Base-by-base conservation (phyloP, 1,284 basidiomycete genomes). In the Sporisorium graminicola region DNA sequence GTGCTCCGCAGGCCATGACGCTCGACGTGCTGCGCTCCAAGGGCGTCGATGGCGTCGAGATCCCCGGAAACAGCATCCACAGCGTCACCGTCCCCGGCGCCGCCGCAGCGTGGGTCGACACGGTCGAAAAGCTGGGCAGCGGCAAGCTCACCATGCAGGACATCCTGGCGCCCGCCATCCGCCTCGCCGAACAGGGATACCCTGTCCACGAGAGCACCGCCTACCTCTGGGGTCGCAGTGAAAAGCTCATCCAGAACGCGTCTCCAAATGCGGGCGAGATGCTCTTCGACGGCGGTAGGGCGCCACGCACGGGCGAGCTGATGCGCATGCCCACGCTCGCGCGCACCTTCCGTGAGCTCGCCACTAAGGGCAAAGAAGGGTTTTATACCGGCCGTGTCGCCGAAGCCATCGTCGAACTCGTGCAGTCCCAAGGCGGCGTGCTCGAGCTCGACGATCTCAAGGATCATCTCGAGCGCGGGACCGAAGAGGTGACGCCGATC, bases 71-170 rank as follows among this genome's bases (percentile, higher is more conserved):
- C 62, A 82, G 82, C 74, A 86, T 96, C 43, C 95, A 96, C 84
- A 89, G 91, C 14, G 95, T 95, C 7, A 98, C 96, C 0, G 94
- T 98, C 3, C 96, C 96, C 69, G 94, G 95, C 51, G 92, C 93
- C 20, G 93, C 95, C 1, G 93, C 94, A 22, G 93, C 94, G 13
- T 98, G 95, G 95, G 89, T 93, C 33, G 96, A 97, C 85, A 93
- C 94, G 0, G 89, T 97, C 51, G 90, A 92, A 63, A 88, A 89
- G 57, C 91, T 97, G 62, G 96, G 96, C 13, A 93, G 90, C 72
- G 92, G 93, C n/a, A 92, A 90, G 59, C 82, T 98, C 1, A 89
- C 89, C 6, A 86, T 95, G 57, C 89, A 89, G 5, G 92, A 98
- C n/a, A 89, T 95, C n/a, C 88, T 98, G 37, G 92, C 88, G 20